Percentiles rank a stretch among this genome's conserved stretches.
Evolutionary conservation across 371 early-diverging fungal genomes (phyloP).

Genomic region (Rhizomucor pusillus): DNA sequence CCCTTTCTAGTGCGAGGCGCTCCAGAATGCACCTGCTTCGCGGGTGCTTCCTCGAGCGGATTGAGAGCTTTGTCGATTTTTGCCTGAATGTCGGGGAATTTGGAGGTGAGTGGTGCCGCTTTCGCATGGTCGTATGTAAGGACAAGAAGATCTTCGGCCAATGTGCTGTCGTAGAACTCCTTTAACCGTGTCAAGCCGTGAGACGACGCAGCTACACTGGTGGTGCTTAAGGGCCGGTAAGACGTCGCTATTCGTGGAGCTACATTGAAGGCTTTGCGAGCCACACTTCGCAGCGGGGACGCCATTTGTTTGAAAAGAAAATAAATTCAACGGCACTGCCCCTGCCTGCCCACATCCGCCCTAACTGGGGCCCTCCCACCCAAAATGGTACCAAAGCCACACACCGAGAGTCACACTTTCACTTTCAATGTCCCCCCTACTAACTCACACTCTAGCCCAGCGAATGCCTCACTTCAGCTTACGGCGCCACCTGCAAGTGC

Average conservation of each 20-base stretch:
- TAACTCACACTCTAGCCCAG: too few species aligned
- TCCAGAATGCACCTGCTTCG: constrained; percentile 5
- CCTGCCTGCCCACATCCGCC: too few species aligned
- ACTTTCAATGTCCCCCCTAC: too few species aligned
- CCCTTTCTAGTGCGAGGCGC: constrained; percentile 50
- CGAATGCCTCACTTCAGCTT: too few species aligned
- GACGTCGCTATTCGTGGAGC: background rate
- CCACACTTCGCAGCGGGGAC: constrained; percentile 9
- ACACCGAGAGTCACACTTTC: too few species aligned
- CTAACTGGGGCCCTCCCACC: too few species aligned
- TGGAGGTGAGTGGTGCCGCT: constrained; percentile 36
- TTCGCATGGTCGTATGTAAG: constrained; percentile 77
- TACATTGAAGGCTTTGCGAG: constrained; percentile 2
- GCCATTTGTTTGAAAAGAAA: constrained; percentile 3
- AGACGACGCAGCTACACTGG: constrained; percentile 23
- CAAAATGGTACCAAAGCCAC: too few species aligned
- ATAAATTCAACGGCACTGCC: too few species aligned
- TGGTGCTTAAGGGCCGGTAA: constrained; percentile 26
- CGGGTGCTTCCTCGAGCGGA: constrained; percentile 7
- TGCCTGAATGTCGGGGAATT: constrained; percentile 40
- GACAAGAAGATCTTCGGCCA: constrained; percentile 85
- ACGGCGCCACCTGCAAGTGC: too few species aligned
- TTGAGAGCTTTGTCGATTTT: constrained; percentile 28
- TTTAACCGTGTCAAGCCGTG: constrained; percentile 68
- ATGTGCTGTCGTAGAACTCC: constrained; percentile 78